A percentile compares a stretch with the other conserved stretches of the same genome.
Evolutionary conservation across 768 basidiomycete species (phyloP).

Genomic region (Mycena leptocephala): DNA sequence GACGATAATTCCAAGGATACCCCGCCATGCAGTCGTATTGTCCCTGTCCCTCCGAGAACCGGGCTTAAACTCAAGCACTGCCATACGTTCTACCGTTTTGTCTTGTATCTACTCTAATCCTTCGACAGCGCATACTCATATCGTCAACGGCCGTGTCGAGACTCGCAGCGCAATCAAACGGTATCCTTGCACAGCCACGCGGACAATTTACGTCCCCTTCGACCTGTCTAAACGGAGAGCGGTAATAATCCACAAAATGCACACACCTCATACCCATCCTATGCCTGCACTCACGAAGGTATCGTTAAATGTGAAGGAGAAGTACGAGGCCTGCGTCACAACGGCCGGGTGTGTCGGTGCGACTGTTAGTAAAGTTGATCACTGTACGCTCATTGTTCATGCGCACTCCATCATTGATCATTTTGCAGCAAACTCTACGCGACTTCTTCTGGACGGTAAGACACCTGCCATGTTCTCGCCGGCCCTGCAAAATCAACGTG

Average conservation of each 20-base stretch:
- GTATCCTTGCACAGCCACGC: not conserved
- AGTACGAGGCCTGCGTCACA: conserved; percentile 12
- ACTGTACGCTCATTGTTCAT: conserved; percentile 1
- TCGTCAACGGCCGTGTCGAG: not conserved
- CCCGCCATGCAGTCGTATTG: conserved; percentile 5
- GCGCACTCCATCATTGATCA: too few relatives aligned
- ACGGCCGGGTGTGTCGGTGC: conserved; percentile 23
- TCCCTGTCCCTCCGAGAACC: conserved; percentile 14
- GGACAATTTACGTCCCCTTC: conserved; percentile 16
- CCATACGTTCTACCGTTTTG: not conserved
- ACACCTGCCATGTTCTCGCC: not conserved
- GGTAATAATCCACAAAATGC: not conserved
- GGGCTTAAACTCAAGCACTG: conserved; percentile 7
- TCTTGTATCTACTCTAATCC: not conserved
- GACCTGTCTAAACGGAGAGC: conserved; percentile 6
- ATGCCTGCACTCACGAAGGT: conserved; percentile 34
- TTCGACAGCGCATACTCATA: conserved; percentile 12
- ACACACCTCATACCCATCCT: conserved; percentile 37
- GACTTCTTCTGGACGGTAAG: not conserved
- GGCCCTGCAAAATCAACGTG: conserved; percentile 17
- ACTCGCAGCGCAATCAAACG: not conserved
- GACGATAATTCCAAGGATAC: not conserved
- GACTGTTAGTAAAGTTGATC: conserved; percentile 34
- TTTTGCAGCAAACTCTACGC: conserved; percentile 20
- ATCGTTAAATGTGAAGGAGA: conserved; percentile 5